Conservation (phyloP, 306 rosid genomes). For the Begonia peltatifolia region DNA sequence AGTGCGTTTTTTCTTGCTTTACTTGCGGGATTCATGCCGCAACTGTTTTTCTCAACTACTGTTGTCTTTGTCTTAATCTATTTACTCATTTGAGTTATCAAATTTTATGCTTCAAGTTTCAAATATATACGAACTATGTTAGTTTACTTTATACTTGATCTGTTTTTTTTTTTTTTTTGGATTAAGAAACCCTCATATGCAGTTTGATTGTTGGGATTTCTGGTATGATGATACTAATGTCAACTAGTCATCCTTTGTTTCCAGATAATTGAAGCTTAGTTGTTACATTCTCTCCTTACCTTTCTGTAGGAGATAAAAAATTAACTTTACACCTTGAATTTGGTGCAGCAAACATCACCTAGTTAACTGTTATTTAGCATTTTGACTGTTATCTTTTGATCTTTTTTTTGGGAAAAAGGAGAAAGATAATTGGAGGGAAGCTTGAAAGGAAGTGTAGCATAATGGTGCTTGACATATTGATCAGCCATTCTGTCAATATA, state of each 20-base stretch:
- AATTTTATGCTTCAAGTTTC: not conserved
- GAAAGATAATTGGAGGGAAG: too few species aligned
- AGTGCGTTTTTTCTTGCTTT: slow-evolving; percentile 27
- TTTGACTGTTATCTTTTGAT: not conserved
- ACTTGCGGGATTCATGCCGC: not conserved
- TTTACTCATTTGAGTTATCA: not conserved
- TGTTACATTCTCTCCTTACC: not conserved
- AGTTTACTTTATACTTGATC: not conserved
- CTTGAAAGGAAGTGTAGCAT: too few species aligned
- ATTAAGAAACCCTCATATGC: not conserved
- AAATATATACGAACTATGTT: not conserved
- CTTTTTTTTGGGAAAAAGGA: too few species aligned
- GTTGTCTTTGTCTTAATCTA: not conserved
- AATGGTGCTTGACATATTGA: too few species aligned
- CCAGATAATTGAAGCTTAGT: not conserved
- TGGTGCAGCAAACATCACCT: not conserved
- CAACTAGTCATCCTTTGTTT: not conserved
- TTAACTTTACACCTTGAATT: not conserved
- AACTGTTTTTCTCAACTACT: not conserved
- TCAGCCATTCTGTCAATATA: too few species aligned
- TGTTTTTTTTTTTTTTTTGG: not conserved
- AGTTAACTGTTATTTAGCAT: not conserved
- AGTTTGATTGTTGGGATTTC: not conserved
- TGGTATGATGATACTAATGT: not conserved
- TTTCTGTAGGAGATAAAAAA: too few species aligned